Base-by-base conservation (phyloP, 495 filamentous ascomycete species). In the Annulohypoxylon nitens region DNA sequence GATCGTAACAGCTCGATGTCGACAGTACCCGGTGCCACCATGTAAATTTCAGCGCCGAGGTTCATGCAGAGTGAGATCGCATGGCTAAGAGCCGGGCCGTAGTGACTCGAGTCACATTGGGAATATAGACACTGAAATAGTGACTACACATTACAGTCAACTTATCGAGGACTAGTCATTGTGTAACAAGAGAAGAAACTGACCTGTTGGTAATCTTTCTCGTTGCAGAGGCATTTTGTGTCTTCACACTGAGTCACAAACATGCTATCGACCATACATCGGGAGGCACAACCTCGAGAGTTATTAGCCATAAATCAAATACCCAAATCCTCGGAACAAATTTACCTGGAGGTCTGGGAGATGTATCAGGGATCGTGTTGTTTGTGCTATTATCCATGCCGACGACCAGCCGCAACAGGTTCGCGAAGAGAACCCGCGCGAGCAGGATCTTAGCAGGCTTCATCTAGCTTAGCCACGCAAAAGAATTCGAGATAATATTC, bases 101-200 rank as follows among this genome's bases (percentile, higher is more conserved):
- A 77, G 16, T 75, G 53, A 39, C 65, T 61, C 6, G 75, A 67
- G 51, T 79, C 77, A 67, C 75, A 77, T 61, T 79, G 77, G 2
- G 77, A 74, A 36, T 75, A 77, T 25, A 79, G 75, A 16, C 77
- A 79, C 20, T 79, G 75, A 54, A 77, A 77, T 18, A 79, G 70
- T 1, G 73, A 74, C 77, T 79, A 14, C 14, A 12, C 34, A 47
- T 1, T 57, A 18, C 12, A 34, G 23, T 61, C 26, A 45, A 48
- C 14, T 60, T 18, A 6, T 25, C 18, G 25, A 0, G n/a, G 11
- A 12, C 3, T 0, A 16, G 11, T n/a, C 11, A 7, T 18, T 20
- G 0, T 34, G 3, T 18, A 39, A 3, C 16, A 20, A 26, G 47
- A 18, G 30, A 36, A 45, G 41, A 9, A 2, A 26, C 64, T 34